Evolutionary conservation across 1,139 yeast genomes (phyloP).

Genomic region (Sugiyamaella neomexicana): DNA sequence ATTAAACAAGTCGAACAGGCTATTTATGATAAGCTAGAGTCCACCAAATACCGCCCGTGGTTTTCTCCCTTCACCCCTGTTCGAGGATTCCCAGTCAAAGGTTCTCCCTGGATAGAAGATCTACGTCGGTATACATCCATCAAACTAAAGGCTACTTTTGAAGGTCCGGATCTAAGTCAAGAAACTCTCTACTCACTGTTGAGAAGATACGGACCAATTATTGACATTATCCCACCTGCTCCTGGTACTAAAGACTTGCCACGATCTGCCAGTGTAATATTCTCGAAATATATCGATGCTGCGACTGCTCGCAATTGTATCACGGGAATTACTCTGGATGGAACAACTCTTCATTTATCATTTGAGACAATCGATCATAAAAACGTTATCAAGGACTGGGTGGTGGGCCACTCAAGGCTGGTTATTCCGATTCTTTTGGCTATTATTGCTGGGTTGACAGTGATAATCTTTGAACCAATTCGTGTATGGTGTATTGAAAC

Average conservation of each 20-base stretch:
- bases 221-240: slow-evolving; percentile 65
- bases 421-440: slow-evolving; percentile 68
- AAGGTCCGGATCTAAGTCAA: slow-evolving; percentile 73
- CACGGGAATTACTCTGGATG: slow-evolving; percentile 55
- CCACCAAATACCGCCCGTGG: slow-evolving; percentile 31
- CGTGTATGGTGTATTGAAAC: slow-evolving; percentile 76
- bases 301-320: slow-evolving; percentile 89
- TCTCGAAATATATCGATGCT: slow-evolving; percentile 62
- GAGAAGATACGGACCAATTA: slow-evolving; percentile 82
- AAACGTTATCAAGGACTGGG: slow-evolving; percentile 52
- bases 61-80: slow-evolving; percentile 43
- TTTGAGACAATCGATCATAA: slow-evolving; percentile 59
- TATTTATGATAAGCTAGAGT: slow-evolving; percentile 30
- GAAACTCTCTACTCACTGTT: slow-evolving; percentile 81
- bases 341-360: slow-evolving; percentile 67
- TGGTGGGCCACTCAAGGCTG: slow-evolving; percentile 78
- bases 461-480: slow-evolving; percentile 86
- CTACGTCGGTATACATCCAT: slow-evolving; percentile 71
- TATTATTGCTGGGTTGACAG: slow-evolving; percentile 72
- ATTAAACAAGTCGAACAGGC: slow-evolving; percentile 32
- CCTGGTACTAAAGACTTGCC: slow-evolving; percentile 50
- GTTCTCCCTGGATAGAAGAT: slow-evolving; percentile 96
- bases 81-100: slow-evolving; percentile 74
- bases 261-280: slow-evolving; percentile 55
- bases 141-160: slow-evolving; percentile 63